These are phyloP conservation scores for Hanseniaspora clermontiae DNA, from an alignment of 805 yeast species.

Conservation along the genomic window DNA sequence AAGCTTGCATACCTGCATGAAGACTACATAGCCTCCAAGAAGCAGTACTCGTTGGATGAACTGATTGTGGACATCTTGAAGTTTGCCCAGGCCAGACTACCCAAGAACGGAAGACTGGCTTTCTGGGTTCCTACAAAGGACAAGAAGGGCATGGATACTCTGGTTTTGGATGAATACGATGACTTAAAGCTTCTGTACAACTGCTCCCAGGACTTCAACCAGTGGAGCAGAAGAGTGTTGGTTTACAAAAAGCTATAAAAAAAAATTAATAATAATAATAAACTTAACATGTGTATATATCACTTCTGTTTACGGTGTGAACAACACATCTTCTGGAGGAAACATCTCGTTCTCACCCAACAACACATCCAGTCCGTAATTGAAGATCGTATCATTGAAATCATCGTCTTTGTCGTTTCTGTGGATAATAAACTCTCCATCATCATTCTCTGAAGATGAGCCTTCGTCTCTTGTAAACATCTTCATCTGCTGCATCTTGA, in stretches of 20 bases:
- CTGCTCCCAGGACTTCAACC: conserved; percentile 77
- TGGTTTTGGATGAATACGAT: conserved; percentile 39
- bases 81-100: conserved; percentile 61
- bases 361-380: conserved; percentile 9
- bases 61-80: conserved; percentile 64
- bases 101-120: conserved; percentile 65
- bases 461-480: not conserved
- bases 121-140: conserved; percentile 98
- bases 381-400: not conserved
- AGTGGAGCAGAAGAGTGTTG: conserved; percentile 81
- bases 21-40: conserved; percentile 86
- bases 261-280: too few species aligned
- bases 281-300: too few species aligned
- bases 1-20: conserved; percentile 59
- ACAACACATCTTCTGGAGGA: conserved; percentile 9
- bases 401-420: not conserved
- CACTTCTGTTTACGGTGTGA: not conserved
- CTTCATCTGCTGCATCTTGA: not conserved
- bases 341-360: conserved; percentile 8
- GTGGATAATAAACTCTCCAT: too few species aligned
- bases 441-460: not conserved
- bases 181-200: conserved; percentile 39
- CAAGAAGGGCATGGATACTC: conserved; percentile 56
- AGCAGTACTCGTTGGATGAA: conserved; percentile 69
- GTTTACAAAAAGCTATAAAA: conserved; percentile 50